Evolutionary conservation across 805 yeast species (phyloP).

Genomic region (Yarrowia porcina): DNA sequence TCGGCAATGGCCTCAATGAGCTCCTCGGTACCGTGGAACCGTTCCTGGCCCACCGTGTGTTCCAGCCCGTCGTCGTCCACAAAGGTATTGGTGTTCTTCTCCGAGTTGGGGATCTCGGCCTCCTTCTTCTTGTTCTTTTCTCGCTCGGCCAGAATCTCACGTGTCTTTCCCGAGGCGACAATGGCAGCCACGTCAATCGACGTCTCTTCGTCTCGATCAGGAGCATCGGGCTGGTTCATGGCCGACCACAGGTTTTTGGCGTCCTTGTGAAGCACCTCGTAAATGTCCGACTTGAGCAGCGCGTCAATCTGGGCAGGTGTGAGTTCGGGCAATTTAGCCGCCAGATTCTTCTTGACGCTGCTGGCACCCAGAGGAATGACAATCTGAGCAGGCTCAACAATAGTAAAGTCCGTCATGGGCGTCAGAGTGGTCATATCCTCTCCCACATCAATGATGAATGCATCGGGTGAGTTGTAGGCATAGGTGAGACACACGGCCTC

Average conservation of each 20-base stretch:
- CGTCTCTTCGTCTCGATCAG: slow-evolving; percentile 59
- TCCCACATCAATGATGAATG: slow-evolving; percentile 80
- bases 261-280: slow-evolving; percentile 66
- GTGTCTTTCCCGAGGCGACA: slow-evolving; percentile 71
- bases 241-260: slow-evolving; percentile 62
- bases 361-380: slow-evolving; percentile 60
- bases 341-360: slow-evolving; percentile 54
- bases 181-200: slow-evolving; percentile 85
- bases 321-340: slow-evolving; percentile 56
- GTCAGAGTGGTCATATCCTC: slow-evolving; percentile 67
- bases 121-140: slow-evolving; percentile 47
- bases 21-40: slow-evolving; percentile 74
- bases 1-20: slow-evolving; percentile 55
- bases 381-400: slow-evolving; percentile 52
- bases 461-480: slow-evolving; percentile 61
- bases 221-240: slow-evolving; percentile 39
- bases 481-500: slow-evolving; percentile 64
- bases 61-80: slow-evolving; percentile 54
- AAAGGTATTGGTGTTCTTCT: slow-evolving; percentile 70
- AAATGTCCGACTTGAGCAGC: slow-evolving; percentile 70
- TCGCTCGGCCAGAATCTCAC: slow-evolving; percentile 65
- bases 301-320: slow-evolving; percentile 60
- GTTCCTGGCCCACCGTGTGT: slow-evolving; percentile 78
- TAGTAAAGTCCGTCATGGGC: slow-evolving; percentile 74
- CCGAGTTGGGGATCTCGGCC: slow-evolving; percentile 49